Percentiles rank a stretch among this genome's conserved stretches.
These are phyloP conservation scores for Thraustochytrium striatum DNA, from an alignment of 352 stramenopile genomes.

Conservation along the genomic window DNA sequence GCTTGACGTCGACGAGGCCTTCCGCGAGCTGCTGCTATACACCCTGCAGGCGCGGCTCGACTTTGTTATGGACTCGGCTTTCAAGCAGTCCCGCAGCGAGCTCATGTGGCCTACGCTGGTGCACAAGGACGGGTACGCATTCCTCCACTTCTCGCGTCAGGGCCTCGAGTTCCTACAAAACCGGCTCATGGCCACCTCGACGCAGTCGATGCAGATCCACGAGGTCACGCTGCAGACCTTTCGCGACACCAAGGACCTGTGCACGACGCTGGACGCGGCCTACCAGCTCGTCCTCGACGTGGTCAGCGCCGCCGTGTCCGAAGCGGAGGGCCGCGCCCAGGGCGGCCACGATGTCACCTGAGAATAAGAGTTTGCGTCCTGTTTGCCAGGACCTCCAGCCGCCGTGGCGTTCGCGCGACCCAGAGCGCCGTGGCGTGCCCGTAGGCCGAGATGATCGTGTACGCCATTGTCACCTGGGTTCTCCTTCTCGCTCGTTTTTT, in stretches of 20 bases:
- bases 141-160: slow-evolving; percentile 19
- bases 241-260: slow-evolving; percentile 3
- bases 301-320: background rate
- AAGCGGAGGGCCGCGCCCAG: too few relatives aligned
- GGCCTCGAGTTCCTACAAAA: slow-evolving; percentile 44
- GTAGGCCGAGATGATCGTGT: too few relatives aligned
- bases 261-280: background rate
- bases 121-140: slow-evolving; percentile 16
- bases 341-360: too few relatives aligned
- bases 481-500: too few relatives aligned
- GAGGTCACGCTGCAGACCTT: slow-evolving; percentile 14
- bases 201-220: background rate
- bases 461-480: too few relatives aligned
- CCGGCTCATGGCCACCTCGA: slow-evolving; percentile 23
- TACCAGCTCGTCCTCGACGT: slow-evolving; percentile 6
- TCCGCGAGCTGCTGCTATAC: background rate
- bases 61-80: slow-evolving; percentile 11
- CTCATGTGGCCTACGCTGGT: background rate
- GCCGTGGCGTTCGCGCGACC: too few relatives aligned
- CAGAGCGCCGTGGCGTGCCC: too few relatives aligned
- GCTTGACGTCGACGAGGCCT: background rate
- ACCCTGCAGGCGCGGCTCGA: slow-evolving; percentile 1
- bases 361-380: too few relatives aligned
- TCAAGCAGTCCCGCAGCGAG: background rate
- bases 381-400: too few relatives aligned